Conservation (phyloP, 768 basidiomycete genomes). For the Russula compacta region DNA sequence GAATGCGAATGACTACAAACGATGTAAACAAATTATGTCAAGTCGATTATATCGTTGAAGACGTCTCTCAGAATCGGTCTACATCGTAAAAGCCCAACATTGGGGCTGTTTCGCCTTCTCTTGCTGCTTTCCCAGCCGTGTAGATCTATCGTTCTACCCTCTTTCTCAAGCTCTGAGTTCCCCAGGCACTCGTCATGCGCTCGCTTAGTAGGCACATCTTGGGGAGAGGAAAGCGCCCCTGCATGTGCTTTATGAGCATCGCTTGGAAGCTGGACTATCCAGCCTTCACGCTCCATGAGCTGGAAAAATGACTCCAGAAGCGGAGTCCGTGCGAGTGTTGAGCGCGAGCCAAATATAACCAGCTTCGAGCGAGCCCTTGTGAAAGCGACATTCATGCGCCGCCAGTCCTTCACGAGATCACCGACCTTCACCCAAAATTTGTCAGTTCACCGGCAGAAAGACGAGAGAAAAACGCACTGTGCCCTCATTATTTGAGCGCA, state of each 20-base stretch:
- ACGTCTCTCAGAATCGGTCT: conserved; percentile 56
- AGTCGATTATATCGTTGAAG: conserved; percentile 32
- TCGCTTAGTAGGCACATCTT: conserved; percentile 6
- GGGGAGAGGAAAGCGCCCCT: conserved; percentile 33
- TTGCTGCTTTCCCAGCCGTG: conserved; percentile 23
- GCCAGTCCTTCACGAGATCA: conserved; percentile 91
- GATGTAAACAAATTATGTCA: conserved; percentile 1
- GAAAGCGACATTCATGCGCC: conserved; percentile 93
- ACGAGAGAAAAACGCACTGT: conserved; percentile 42
- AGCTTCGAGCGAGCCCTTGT: conserved; percentile 89
- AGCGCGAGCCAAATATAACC: conserved; percentile 80
- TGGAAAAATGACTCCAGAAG: conserved; percentile 68
- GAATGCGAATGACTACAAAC: not conserved
- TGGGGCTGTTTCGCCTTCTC: conserved; percentile 30
- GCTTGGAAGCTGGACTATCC: conserved; percentile 56
- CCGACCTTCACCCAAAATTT: conserved; percentile 50
- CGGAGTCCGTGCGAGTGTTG: conserved; percentile 54
- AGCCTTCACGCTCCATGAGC: conserved; percentile 60
- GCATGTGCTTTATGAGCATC: conserved; percentile 36
- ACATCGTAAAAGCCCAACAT: conserved; percentile 41
- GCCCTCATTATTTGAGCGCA: conserved; percentile 73
- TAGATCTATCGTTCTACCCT: conserved; percentile 27
- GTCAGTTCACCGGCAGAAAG: not conserved
- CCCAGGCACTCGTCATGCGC: conserved; percentile 7
- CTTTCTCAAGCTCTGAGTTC: conserved; percentile 26